These are phyloP conservation scores for Babjeviella inositovora DNA, from an alignment of 805 yeast species.

Conservation along the genomic window DNA sequence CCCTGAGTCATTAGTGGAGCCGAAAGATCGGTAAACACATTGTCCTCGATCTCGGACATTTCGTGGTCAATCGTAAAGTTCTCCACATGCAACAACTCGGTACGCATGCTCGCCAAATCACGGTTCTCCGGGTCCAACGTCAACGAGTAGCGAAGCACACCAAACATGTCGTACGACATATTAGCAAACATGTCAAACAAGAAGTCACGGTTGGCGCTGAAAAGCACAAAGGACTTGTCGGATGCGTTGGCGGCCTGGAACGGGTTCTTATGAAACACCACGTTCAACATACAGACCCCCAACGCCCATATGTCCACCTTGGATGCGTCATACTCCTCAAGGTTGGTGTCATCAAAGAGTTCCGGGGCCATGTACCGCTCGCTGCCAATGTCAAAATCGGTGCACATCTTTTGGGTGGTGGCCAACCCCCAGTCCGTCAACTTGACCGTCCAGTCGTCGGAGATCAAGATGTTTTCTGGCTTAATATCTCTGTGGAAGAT, in stretches of 20 bases:
- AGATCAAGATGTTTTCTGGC: slow-evolving; percentile 38
- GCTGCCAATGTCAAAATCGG: slow-evolving; percentile 76
- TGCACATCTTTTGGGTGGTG: slow-evolving; percentile 31
- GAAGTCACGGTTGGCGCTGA: slow-evolving; percentile 77
- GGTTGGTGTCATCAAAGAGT: slow-evolving; percentile 39
- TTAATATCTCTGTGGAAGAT: slow-evolving; percentile 41
- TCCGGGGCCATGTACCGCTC: slow-evolving; percentile 96
- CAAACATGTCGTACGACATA: slow-evolving; percentile 74
- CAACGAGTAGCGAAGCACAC: slow-evolving; percentile 63
- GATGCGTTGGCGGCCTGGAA: slow-evolving; percentile 66
- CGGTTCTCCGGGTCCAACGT: slow-evolving; percentile 83
- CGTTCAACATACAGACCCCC: slow-evolving; percentile 69
- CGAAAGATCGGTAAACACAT: slow-evolving; percentile 4
- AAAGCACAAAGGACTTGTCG: slow-evolving; percentile 74
- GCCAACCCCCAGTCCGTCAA: slow-evolving; percentile 48
- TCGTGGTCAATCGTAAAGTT: slow-evolving; percentile 81
- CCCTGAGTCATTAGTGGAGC: too few relatives aligned
- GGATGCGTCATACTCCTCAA: slow-evolving; percentile 57
- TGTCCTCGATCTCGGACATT: slow-evolving; percentile 4
- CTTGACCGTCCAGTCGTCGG: slow-evolving; percentile 39
- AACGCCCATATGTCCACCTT: slow-evolving; percentile 83
- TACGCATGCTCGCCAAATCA: slow-evolving; percentile 40
- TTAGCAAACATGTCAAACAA: slow-evolving; percentile 83
- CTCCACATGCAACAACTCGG: slow-evolving; percentile 41
- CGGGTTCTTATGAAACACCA: slow-evolving; percentile 82